Evolutionary conservation across 2,329 filamentous ascomycete species (phyloP).

Genomic region (Fusarium abutilonis): DNA sequence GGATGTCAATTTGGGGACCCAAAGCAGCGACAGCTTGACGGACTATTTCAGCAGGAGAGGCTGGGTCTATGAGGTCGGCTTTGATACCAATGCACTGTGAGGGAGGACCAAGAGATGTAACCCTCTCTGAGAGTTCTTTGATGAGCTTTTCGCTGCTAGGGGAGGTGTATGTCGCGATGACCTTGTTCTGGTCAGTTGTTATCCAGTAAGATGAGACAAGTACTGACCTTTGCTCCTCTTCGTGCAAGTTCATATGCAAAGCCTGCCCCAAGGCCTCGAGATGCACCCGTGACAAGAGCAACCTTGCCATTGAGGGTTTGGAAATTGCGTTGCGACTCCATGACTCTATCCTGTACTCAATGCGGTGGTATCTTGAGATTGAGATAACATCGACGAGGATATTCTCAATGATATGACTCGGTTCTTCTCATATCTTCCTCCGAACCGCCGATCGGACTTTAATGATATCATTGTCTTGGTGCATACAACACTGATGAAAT

Average conservation of each 20-base stretch:
- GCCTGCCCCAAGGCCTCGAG: conserved; percentile 24
- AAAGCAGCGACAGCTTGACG: conserved; percentile 2
- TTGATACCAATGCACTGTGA: conserved; percentile 19
- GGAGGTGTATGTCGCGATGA: conserved; percentile 33
- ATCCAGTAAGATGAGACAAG: fast-evolving
- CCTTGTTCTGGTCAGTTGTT: not conserved
- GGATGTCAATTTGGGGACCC: conserved; percentile 15
- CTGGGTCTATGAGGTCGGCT: conserved; percentile 15
- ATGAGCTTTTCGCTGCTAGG: conserved; percentile 12
- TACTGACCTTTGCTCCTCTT: conserved; percentile 26
- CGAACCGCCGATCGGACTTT: too few relatives aligned
- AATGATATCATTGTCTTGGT: not conserved
- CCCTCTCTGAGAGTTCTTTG: conserved; percentile 11
- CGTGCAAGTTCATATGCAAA: conserved; percentile 28
- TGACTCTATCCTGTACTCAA: not conserved
- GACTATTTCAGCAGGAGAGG: conserved; percentile 4
- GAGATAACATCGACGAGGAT: not conserved
- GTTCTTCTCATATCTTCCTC: not conserved
- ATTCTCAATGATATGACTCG: not conserved
- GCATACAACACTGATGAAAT: not conserved
- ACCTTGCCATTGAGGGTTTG: conserved; percentile 31
- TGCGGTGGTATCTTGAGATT: fast-evolving
- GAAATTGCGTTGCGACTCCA: conserved; percentile 9
- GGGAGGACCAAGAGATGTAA: conserved; percentile 4
- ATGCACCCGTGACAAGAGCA: conserved; percentile 26